Conservation (phyloP, 1,284 basidiomycete species). For the Cryptococcus jaspeensis region DNA sequence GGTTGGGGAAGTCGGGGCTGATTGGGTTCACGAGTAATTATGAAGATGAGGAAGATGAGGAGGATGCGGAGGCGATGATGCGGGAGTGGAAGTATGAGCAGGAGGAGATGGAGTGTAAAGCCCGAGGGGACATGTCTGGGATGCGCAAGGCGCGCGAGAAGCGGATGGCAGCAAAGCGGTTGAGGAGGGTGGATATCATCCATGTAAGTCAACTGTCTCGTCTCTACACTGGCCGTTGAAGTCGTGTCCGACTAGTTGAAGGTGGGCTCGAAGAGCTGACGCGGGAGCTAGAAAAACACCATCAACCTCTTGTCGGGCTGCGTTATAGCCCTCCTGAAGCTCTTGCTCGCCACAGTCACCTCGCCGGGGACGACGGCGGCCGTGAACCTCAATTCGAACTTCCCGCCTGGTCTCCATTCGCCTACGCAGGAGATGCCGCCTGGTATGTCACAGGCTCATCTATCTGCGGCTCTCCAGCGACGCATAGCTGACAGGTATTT, state of each 20-base stretch:
- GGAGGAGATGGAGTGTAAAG: slow-evolving; percentile 57
- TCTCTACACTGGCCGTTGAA: background rate
- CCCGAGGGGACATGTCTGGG: slow-evolving; percentile 56
- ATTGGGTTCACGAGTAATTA: slow-evolving; percentile 59
- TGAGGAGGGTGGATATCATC: slow-evolving; percentile 83
- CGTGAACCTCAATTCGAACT: slow-evolving; percentile 58
- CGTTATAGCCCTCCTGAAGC: slow-evolving; percentile 85
- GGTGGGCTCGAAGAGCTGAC: background rate
- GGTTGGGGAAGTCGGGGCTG: slow-evolving; percentile 58
- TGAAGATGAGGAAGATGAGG: slow-evolving; percentile 36
- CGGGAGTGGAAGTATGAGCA: slow-evolving; percentile 65
- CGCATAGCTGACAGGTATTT: background rate
- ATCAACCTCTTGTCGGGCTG: slow-evolving; percentile 79
- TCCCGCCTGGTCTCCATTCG: slow-evolving; percentile 62
- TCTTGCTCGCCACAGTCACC: slow-evolving; percentile 83
- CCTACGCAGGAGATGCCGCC: slow-evolving; percentile 53
- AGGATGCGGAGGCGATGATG: slow-evolving; percentile 55
- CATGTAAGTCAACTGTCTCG: slow-evolving; percentile 64
- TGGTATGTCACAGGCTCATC: slow-evolving; percentile 55
- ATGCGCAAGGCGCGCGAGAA: slow-evolving; percentile 66
- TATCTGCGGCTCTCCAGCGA: background rate
- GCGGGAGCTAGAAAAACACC: slow-evolving; percentile 56
- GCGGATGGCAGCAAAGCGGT: slow-evolving; percentile 72
- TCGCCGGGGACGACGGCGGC: slow-evolving; percentile 60
- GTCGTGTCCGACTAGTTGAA: background rate